phyloP scores from a whole-genome alignment of 805 yeast species.

The Saccharomyces kudriavzevii region DNA sequence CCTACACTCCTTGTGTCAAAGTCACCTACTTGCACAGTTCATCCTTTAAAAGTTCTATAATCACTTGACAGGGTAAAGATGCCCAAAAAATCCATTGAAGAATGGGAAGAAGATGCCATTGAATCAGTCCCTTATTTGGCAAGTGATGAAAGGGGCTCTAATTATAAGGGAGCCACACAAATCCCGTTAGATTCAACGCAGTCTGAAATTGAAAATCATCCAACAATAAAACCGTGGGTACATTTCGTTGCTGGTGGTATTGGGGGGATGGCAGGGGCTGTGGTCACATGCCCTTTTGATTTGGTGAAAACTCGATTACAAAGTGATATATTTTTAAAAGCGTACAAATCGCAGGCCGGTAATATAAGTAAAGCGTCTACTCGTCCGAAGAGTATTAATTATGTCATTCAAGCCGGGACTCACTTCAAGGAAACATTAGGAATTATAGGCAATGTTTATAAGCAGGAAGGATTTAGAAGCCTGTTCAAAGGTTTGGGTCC shows the following conservation, averaged over 20 bases:
- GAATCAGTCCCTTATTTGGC: constrained; percentile 55
- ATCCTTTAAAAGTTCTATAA: background rate
- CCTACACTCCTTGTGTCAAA: background rate
- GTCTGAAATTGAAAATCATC: constrained; percentile 8
- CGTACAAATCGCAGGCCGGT: constrained; percentile 35
- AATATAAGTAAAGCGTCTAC: constrained; percentile 3
- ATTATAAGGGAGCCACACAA: constrained; percentile 35
- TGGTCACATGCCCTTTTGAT: constrained; percentile 89
- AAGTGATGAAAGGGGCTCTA: constrained; percentile 63
- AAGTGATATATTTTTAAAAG: constrained; percentile 66
- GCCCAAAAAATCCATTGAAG: constrained; percentile 25
- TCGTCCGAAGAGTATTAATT: constrained; percentile 20
- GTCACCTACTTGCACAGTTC: background rate
- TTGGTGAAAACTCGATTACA: constrained; percentile 93
- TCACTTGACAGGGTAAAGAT: constrained; percentile 3
- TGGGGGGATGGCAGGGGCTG: constrained; percentile 98
- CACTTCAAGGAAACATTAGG: constrained; percentile 80
- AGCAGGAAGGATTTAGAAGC: constrained; percentile 74
- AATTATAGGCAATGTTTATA: constrained; percentile 61
- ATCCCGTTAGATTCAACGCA: constrained; percentile 15
- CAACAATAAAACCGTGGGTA: constrained; percentile 48
- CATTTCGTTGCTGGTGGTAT: constrained; percentile 87
- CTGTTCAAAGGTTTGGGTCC: constrained; percentile 95
- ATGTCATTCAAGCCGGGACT: constrained; percentile 40
- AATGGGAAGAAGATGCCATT: constrained; percentile 45